phyloP scores from a whole-genome alignment of 495 filamentous ascomycete genomes.

The Margaritispora aquatica region DNA sequence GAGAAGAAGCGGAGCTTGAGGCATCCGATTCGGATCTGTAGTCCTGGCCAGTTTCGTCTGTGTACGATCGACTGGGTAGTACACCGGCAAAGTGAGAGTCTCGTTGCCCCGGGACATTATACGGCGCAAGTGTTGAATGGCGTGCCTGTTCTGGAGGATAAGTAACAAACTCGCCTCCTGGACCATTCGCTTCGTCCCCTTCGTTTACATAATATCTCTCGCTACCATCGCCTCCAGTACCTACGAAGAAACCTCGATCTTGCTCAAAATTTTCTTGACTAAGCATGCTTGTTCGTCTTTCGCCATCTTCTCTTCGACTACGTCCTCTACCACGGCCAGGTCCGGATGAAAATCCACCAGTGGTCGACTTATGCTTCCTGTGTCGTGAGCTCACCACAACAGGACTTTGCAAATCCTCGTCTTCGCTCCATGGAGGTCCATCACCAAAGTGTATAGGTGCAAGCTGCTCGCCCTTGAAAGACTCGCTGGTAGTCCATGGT shows the following conservation, averaged over 20 bases:
- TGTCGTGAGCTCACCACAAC: slow-evolving; percentile 72
- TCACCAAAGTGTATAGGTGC: slow-evolving; percentile 84
- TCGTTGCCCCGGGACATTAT: slow-evolving; percentile 29
- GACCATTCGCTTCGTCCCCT: slow-evolving; percentile 61
- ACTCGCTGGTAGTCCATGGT: slow-evolving; percentile 24
- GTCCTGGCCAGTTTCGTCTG: slow-evolving; percentile 40
- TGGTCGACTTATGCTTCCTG: slow-evolving; percentile 75
- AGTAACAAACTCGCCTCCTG: slow-evolving; percentile 74
- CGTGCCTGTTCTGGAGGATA: slow-evolving; percentile 62
- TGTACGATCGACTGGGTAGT: slow-evolving; percentile 42
- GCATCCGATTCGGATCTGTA: slow-evolving; percentile 56
- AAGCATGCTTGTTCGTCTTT: slow-evolving; percentile 33
- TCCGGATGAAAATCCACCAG: slow-evolving; percentile 32
- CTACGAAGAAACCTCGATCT: slow-evolving; percentile 59
- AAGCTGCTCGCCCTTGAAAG: slow-evolving; percentile 53
- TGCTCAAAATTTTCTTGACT: slow-evolving; percentile 37
- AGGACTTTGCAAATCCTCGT: slow-evolving; percentile 91
- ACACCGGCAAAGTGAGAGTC: slow-evolving; percentile 39
- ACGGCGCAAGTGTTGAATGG: slow-evolving; percentile 38
- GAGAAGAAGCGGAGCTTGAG: slow-evolving; percentile 45
- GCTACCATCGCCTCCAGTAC: slow-evolving; percentile 59
- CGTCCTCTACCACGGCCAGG: slow-evolving; percentile 35
- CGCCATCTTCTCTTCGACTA: slow-evolving; percentile 33
- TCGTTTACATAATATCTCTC: slow-evolving; percentile 73
- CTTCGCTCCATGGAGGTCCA: slow-evolving; percentile 94